A percentile compares a stretch with the other conserved stretches of the same genome.
phyloP scores from a whole-genome alignment of 148 eudicot species.

The Diospyros kaki region DNA sequence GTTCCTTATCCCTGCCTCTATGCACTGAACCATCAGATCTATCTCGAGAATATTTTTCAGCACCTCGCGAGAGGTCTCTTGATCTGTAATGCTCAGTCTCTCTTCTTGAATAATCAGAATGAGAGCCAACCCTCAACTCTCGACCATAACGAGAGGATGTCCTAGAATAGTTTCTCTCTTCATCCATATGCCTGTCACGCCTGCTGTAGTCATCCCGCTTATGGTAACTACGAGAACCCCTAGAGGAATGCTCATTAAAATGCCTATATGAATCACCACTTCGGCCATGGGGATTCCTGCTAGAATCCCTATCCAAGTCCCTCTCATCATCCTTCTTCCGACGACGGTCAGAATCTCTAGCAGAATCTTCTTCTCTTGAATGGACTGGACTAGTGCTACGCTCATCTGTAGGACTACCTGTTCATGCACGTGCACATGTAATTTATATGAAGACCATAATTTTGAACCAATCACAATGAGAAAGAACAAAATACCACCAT shows the following conservation, averaged over 20 bases:
- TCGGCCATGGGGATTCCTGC: slow-evolving; percentile 38
- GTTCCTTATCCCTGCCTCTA: slow-evolving; percentile 39
- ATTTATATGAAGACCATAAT: slow-evolving; percentile 15
- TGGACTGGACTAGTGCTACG: slow-evolving; percentile 36
- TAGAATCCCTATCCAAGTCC: slow-evolving; percentile 37
- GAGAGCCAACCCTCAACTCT: slow-evolving; percentile 32
- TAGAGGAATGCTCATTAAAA: slow-evolving; percentile 36
- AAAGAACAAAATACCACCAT: neutral
- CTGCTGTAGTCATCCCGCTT: slow-evolving; percentile 50
- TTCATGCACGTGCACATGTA: neutral
- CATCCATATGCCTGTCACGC: slow-evolving; percentile 50
- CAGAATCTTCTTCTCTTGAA: slow-evolving; percentile 30
- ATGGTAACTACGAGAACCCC: slow-evolving; percentile 34
- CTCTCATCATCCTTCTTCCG: slow-evolving; percentile 42
- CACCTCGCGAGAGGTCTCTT: slow-evolving; percentile 47
- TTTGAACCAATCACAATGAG: neutral
- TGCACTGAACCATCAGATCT: slow-evolving; percentile 45
- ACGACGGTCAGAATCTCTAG: slow-evolving; percentile 24
- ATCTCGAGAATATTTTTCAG: slow-evolving; percentile 49
- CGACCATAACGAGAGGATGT: slow-evolving; percentile 43
- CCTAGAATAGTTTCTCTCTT: slow-evolving; percentile 50
- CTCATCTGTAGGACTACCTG: slow-evolving; percentile 50
- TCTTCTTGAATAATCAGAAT: slow-evolving; percentile 37
- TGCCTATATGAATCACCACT: slow-evolving; percentile 45
- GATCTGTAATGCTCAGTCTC: slow-evolving; percentile 48